Percentiles rank a stretch among this genome's conserved stretches.
phyloP scores from a whole-genome alignment of 2,329 filamentous ascomycete species.

The Colletotrichum sp. region DNA sequence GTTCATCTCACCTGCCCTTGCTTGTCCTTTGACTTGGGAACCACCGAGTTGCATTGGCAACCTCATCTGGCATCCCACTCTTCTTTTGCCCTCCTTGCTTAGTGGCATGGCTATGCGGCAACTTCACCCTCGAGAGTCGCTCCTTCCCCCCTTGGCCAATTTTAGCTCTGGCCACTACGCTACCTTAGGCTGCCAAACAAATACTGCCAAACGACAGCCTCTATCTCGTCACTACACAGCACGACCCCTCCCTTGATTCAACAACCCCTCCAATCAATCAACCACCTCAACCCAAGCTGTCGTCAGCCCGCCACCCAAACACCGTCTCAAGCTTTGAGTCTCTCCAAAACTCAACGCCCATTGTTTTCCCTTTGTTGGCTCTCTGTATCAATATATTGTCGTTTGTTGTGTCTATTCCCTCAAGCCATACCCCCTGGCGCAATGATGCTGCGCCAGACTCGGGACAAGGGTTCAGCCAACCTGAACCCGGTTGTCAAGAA shows the following conservation, averaged over 20 bases:
- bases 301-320: not conserved
- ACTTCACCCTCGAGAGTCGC: not conserved
- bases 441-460: not conserved
- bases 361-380: not conserved
- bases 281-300: not conserved
- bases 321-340: not conserved
- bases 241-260: constrained; percentile 1
- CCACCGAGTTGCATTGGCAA: not conserved
- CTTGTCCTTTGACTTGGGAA: not conserved
- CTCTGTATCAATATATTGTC: not conserved
- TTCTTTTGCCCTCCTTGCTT: not conserved
- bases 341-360: not conserved
- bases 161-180: not conserved
- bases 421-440: not conserved
- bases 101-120: not conserved
- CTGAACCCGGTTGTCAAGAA: not conserved
- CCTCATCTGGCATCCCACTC: not conserved
- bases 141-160: not conserved
- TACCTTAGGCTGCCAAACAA: not conserved
- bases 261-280: not conserved
- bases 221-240: not conserved
- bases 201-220: not conserved
- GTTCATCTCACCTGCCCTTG: not conserved
- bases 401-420: not conserved
- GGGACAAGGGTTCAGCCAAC: not conserved